Conservation (phyloP, 73 alveolate genomes). For the Diophrys appendiculata region DNA sequence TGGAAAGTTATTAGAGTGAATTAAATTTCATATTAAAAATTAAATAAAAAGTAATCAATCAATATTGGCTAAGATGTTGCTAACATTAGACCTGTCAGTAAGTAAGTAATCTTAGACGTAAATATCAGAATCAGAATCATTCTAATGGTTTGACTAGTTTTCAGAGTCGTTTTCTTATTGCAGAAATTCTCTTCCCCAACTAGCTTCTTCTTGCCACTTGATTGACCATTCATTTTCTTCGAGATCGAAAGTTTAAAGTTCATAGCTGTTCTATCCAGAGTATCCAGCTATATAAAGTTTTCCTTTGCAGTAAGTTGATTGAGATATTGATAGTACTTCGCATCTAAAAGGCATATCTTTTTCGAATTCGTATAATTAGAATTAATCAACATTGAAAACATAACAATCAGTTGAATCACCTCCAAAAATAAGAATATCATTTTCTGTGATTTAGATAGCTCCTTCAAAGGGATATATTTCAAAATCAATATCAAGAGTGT, state of each 20-base stretch:
- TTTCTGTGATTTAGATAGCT: conserved; percentile 1
- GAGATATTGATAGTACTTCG: not conserved
- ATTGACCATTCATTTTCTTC: not conserved
- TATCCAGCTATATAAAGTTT: not conserved
- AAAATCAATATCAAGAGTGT: not conserved
- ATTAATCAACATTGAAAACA: conserved; percentile 1
- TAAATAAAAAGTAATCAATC: too few relatives aligned
- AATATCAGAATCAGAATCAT: too few relatives aligned
- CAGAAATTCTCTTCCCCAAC: conserved; percentile 3
- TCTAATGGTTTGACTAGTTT: too few relatives aligned
- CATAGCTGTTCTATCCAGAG: not conserved
- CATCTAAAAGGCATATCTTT: conserved; percentile 9
- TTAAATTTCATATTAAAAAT: too few relatives aligned
- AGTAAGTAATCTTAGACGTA: too few relatives aligned
- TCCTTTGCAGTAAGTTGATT: not conserved
- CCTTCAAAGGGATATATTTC: not conserved
- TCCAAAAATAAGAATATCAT: conserved; percentile 1
- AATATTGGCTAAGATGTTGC: too few relatives aligned
- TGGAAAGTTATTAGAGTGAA: too few relatives aligned
- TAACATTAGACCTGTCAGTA: too few relatives aligned
- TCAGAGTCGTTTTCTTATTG: too few relatives aligned
- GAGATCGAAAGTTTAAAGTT: not conserved
- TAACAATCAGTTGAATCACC: conserved; percentile 9
- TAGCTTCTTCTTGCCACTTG: not conserved
- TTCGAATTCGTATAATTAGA: not conserved